phyloP scores from a whole-genome alignment of 495 filamentous ascomycete genomes.

The Cryomyces antarcticus region DNA sequence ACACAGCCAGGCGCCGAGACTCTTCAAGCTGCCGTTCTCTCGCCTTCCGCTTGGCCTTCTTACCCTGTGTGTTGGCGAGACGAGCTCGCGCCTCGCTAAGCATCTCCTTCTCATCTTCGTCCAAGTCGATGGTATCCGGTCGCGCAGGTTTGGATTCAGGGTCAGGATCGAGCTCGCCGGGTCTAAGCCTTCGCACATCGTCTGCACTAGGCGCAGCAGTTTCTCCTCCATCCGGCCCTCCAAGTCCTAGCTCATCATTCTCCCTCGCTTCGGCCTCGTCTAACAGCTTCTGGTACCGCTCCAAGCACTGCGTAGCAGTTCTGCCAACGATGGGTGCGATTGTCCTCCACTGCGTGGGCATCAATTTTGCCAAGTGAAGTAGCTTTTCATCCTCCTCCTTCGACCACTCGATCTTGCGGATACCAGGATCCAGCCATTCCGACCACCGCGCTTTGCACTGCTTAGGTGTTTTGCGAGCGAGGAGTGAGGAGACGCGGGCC shows the following conservation, averaged over 20 bases:
- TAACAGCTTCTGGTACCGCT: slow-evolving; percentile 87
- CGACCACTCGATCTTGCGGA: slow-evolving; percentile 97
- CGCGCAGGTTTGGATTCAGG: slow-evolving; percentile 93
- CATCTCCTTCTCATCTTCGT: slow-evolving; percentile 99
- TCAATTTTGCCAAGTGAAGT: slow-evolving; percentile 87
- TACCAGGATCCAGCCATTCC: slow-evolving; percentile 95
- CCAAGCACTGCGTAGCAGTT: slow-evolving; percentile 89
- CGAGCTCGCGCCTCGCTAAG: slow-evolving; percentile 90
- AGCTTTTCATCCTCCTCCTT: slow-evolving; percentile 97
- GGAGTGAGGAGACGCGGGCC: slow-evolving; percentile 92
- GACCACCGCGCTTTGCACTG: slow-evolving; percentile 97
- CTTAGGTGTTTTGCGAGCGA: slow-evolving; percentile 94
- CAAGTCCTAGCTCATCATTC: slow-evolving; percentile 61
- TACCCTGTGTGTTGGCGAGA: slow-evolving; percentile 92
- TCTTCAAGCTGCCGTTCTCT: slow-evolving; percentile 90
- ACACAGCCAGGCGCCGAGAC: slow-evolving; percentile 64
- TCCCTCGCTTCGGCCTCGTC: slow-evolving; percentile 92
- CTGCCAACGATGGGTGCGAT: slow-evolving; percentile 92
- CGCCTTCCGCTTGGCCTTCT: slow-evolving; percentile 97
- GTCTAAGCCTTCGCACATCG: slow-evolving; percentile 69
- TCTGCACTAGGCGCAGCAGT: slow-evolving; percentile 76
- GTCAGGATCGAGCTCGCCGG: slow-evolving; percentile 88
- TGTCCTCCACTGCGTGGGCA: slow-evolving; percentile 98
- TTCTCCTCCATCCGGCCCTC: slow-evolving; percentile 75
- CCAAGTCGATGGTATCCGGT: slow-evolving; percentile 91